Conservation (phyloP, 23 red algal genomes). For the Gracilaria gracilis region DNA sequence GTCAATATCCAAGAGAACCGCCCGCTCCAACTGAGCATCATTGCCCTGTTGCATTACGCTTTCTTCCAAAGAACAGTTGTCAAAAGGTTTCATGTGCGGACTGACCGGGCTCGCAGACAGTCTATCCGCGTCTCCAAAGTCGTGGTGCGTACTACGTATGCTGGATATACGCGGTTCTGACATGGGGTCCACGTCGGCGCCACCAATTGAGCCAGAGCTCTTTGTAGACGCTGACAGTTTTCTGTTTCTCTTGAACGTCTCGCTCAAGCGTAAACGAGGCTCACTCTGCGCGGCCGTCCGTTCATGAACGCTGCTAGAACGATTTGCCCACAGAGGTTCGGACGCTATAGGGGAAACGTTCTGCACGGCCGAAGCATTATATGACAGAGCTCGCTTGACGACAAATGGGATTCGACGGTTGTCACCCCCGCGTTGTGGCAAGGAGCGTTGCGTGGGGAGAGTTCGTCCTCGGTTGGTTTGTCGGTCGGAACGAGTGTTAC, state of each 20-base stretch:
- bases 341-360: not conserved
- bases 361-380: constrained; percentile 17
- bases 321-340: not conserved
- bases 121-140: constrained; percentile 12
- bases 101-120: constrained; percentile 12
- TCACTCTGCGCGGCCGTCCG: constrained; percentile 24
- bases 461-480: not conserved
- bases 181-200: not conserved
- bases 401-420: constrained; percentile 31
- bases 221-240: not conserved
- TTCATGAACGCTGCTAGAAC: constrained; percentile 21
- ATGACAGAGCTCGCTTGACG: constrained; percentile 61
- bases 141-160: not conserved
- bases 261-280: constrained; percentile 5
- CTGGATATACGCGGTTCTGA: not conserved
- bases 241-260: constrained; percentile 15
- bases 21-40: constrained; percentile 14
- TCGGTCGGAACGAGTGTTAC: not conserved
- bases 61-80: not conserved
- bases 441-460: not conserved
- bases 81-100: not conserved
- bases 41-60: not conserved
- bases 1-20: constrained; percentile 53
- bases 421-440: constrained; percentile 19
- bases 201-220: constrained; percentile 8